Evolutionary conservation across 1,284 basidiomycete species (phyloP), one percentile per base, ranked within the genome.

Genomic region (Sphaerobolus stellatus): DNA sequence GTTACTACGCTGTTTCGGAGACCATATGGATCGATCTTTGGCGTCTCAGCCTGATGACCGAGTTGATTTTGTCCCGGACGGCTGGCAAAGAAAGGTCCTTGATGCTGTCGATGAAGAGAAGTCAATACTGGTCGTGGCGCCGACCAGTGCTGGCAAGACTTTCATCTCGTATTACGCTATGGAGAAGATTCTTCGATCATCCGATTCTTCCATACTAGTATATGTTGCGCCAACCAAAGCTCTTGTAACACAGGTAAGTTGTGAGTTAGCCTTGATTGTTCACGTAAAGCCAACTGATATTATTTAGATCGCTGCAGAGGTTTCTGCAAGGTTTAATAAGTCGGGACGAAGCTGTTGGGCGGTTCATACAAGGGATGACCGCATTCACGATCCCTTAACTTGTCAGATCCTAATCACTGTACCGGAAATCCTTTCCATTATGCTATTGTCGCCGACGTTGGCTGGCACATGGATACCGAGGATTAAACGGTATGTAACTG

Each of bases 161-260:
- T 88, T 89, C 64, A 86, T 89, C 41, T 86, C 84, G 3, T 88
- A 77, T 64, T 87, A 88, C 58, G 85, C 86, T 0, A 88, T 88
- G 86, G 86, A 88, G 66, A 78, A 79, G 56, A 71, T 86, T 13
- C 66, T 88, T 5, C 69, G 82, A 52, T 72, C 72, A 29, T 81
- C 82, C 0, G 80, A 88, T 61, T 77, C 86, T 46, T 84, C 82
- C 1, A 75, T 88, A 34, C 63, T 89, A 30, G 80, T 89, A n/a
- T 89, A 88, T 63, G 78, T 88, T 28, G 85, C 87, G 0, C 86
- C 85, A 0, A 87, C 86, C 2, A 88, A 89, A 64, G 86, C 86
- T 0, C 73, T 88, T 2, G 86, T 88, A 50, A 76, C 75, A 45
- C 66, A 68, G 47, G 66, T 68, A 40, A n/a, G n/a, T n/a, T n/a